Base-by-base conservation (phyloP, 2,329 filamentous ascomycete genomes). In the Phoma sp. region DNA sequence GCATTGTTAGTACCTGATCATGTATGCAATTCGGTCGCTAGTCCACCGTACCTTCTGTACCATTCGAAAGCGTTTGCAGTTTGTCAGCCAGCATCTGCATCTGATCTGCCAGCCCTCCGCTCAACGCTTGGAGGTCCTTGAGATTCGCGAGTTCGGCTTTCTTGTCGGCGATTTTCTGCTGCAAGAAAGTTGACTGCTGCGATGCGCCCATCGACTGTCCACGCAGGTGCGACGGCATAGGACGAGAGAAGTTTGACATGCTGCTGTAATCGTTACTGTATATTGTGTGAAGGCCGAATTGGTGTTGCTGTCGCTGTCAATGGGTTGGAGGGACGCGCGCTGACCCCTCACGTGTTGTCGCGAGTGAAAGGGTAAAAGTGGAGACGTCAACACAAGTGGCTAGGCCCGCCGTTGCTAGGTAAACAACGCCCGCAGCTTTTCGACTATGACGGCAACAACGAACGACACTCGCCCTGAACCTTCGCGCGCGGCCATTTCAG, bases 21-120 rank as follows among this genome's bases (percentile, higher is more conserved):
- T 24, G 8, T 42, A 14, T n/a, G 8, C 30, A 18, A 8, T 37
- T 32, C 22, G 2, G 37, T 27, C 25, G 8, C 6, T 10, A 3
- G 40, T 9, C 47, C 67, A 43, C 58, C 27, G 27, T 29, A 89
- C 89, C 89, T 83, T 95, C 89, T 27, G 91, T 95, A 11, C 91
- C 91, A 65, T 92, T 86, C 1, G 89, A 90, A 24, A 96, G 75
- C 0, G 90, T 96, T 11, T 82, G 81, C 7, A 96, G 78, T 73
- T 92, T 93, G 69, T 89, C 84, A 66, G 93, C 89, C 47, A 96
- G 75, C 57, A 86, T 86, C 70, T 93, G 88, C 89, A 96, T 95
- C 73, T 95, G 90, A 36, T 84, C 82, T 37, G 90, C 90, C 30
- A 93, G 82, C 2, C 88, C 89, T 22, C 88, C 89, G 65, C 89